Conservation (phyloP, 495 filamentous ascomycete species). For the Penicillium ochrochloron region DNA sequence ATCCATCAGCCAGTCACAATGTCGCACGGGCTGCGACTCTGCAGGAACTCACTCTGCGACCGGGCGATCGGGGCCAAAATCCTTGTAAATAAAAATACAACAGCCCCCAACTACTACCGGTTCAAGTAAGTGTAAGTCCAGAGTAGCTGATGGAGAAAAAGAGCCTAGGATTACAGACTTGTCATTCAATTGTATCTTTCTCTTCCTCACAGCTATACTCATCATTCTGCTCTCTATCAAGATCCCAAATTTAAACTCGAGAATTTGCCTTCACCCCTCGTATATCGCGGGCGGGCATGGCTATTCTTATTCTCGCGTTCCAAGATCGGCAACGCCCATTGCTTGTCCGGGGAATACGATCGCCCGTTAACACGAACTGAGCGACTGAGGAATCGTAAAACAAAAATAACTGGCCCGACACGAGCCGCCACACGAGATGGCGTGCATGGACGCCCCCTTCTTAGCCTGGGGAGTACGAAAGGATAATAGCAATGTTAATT, state of each 20-base stretch:
- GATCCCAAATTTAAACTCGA: not conserved
- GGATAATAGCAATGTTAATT: not conserved
- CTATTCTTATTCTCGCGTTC: constrained; percentile 6
- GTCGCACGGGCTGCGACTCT: not conserved
- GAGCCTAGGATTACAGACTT: not conserved
- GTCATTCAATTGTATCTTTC: not conserved
- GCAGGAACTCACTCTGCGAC: not conserved
- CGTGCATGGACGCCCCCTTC: not conserved
- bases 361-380: constrained; percentile 10
- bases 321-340: constrained; percentile 8
- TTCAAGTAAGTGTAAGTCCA: not conserved
- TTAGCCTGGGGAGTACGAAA: not conserved
- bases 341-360: constrained; percentile 7
- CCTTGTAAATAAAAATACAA: not conserved
- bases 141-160: not conserved
- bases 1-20: not conserved
- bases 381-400: constrained; percentile 9
- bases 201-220: not conserved
- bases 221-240: not conserved
- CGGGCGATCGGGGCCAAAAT: not conserved
- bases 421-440: constrained; percentile 4
- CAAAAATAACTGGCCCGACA: constrained; percentile 9
- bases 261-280: not conserved
- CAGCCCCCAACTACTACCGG: not conserved
- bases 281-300: not conserved